Conservation (phyloP, 441 rosid genomes). For the Eugenia klotzschiana region DNA sequence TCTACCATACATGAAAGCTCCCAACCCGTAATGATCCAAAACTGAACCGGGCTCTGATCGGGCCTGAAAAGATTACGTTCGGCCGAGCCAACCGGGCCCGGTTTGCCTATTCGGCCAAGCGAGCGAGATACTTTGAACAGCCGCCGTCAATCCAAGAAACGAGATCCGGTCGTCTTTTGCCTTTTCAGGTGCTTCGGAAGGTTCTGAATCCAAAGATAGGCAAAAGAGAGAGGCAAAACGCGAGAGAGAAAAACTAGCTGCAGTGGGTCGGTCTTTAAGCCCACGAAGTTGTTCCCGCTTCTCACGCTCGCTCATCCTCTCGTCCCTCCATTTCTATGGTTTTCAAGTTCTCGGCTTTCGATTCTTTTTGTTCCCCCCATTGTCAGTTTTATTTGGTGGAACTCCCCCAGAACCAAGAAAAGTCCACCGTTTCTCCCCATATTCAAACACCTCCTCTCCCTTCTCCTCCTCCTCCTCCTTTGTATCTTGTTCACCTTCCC, state of each 20-base stretch:
- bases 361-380: neutral
- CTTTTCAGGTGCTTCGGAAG: neutral
- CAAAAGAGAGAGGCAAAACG: neutral
- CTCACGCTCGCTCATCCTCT: neutral
- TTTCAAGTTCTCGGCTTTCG: neutral
- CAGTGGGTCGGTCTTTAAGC: neutral
- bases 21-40: neutral
- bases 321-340: neutral
- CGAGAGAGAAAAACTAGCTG: rapidly evolving
- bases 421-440: neutral
- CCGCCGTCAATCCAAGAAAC: neutral
- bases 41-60: neutral
- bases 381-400: neutral
- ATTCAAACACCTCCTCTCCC: neutral
- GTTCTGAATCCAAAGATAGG: neutral
- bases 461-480: neutral
- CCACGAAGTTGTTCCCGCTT: neutral
- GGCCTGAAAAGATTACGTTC: neutral
- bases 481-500: neutral
- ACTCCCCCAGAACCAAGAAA: neutral
- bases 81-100: neutral
- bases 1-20: too few relatives aligned
- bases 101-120: neutral
- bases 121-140: neutral
- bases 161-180: neutral